Conservation (phyloP, 2,329 filamentous ascomycete species). For the Herpotrichia juniperi region DNA sequence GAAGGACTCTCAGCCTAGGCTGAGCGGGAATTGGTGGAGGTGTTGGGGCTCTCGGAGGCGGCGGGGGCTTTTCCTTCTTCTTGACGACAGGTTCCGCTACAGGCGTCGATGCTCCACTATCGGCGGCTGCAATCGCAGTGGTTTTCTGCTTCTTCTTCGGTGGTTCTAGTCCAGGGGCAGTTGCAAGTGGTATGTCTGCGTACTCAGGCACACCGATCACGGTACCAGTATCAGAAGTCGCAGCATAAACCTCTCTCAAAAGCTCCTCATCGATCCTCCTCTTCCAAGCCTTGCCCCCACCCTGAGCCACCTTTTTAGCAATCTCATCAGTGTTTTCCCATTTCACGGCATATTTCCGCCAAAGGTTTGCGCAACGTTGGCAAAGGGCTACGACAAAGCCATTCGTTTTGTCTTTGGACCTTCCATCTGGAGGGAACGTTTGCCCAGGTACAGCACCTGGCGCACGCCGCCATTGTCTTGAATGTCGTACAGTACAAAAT, state of each 20-base stretch:
- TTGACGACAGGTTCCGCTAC: conserved; percentile 49
- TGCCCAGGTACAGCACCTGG: conserved; percentile 77
- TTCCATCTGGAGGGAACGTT: conserved; percentile 70
- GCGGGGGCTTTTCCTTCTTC: conserved; percentile 50
- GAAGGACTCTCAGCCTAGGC: conserved; percentile 77
- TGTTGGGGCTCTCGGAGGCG: conserved; percentile 52
- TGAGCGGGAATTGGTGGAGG: conserved; percentile 74
- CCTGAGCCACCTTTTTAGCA: conserved; percentile 81
- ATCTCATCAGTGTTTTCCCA: conserved; percentile 95
- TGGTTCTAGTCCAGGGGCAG: conserved; percentile 50
- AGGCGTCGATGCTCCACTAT: conserved; percentile 54
- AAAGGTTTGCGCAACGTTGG: conserved; percentile 86
- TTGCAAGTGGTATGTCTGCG: conserved; percentile 27
- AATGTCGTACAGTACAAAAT: conserved; percentile 81
- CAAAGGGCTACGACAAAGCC: conserved; percentile 84
- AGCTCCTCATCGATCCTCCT: conserved; percentile 91
- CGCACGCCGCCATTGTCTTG: conserved; percentile 89
- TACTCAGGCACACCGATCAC: conserved; percentile 35
- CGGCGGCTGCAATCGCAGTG: conserved; percentile 48
- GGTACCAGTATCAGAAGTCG: conserved; percentile 36
- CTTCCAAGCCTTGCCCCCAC: conserved; percentile 83
- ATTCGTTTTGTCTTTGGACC: conserved; percentile 77
- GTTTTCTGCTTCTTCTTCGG: conserved; percentile 67
- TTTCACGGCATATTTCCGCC: conserved; percentile 94
- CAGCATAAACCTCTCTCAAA: conserved; percentile 66